Evolutionary conservation across 352 stramenopile genomes (phyloP).

Genomic region (Globisporangium carolinianum): DNA sequence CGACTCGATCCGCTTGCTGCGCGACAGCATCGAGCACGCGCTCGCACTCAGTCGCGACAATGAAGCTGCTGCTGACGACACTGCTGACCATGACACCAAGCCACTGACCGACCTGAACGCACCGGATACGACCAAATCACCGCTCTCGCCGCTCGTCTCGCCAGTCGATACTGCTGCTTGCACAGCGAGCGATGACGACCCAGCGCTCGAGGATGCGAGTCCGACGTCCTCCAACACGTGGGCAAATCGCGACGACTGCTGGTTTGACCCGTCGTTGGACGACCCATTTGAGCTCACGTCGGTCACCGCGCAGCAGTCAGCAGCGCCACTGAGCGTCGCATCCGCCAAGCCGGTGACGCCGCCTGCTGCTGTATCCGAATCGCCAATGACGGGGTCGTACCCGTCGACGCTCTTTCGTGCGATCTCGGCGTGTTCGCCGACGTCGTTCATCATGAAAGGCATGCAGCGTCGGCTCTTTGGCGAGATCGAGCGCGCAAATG

Average conservation of each 20-base stretch:
- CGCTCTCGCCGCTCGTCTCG: background rate
- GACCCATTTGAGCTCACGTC: background rate
- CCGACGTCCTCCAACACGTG: background rate
- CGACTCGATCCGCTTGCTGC: conserved; percentile 1
- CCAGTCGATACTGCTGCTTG: too few relatives aligned
- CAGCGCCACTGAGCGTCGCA: background rate
- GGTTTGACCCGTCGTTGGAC: background rate
- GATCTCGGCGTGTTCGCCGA: conserved; percentile 29
- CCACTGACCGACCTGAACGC: background rate
- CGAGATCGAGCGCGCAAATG: conserved; percentile 59
- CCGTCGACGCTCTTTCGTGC: conserved; percentile 35
- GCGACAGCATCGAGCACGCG: conserved; percentile 7
- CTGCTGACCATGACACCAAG: background rate
- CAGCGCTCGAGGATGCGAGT: background rate
- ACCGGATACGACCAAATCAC: background rate
- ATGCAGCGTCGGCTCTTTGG: conserved; percentile 51
- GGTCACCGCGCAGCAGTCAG: background rate
- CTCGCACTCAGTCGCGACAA: background rate
- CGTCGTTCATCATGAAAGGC: conserved; percentile 61
- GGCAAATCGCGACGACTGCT: too few relatives aligned
- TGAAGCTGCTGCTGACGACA: background rate
- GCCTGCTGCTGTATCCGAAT: background rate
- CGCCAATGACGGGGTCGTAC: conserved; percentile 23
- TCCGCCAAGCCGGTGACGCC: conserved; percentile 9
- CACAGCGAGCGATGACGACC: too few relatives aligned